These are phyloP conservation scores for Aspergillus sp. DNA, from an alignment of 2,329 filamentous ascomycete genomes.

Conservation along the genomic window DNA sequence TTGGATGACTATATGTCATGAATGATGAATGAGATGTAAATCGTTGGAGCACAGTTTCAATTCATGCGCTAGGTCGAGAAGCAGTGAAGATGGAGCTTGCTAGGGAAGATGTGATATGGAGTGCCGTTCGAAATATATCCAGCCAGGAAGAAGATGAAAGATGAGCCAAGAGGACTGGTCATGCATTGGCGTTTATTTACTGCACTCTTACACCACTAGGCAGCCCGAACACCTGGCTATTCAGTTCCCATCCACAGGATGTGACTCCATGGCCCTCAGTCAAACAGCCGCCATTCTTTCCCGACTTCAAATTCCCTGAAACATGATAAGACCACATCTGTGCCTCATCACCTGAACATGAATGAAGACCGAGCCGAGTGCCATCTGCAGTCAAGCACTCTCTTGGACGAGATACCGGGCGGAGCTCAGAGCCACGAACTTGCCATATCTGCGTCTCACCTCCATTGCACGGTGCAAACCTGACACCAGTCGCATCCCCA, in stretches of 20 bases:
- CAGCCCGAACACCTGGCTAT: conserved; percentile 49
- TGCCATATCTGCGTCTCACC: conserved; percentile 46
- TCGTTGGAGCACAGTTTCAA: too few species aligned
- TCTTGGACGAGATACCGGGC: conserved; percentile 34
- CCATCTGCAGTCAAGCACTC: conserved; percentile 32
- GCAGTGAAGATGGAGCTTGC: too few species aligned
- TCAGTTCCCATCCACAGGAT: conserved; percentile 37
- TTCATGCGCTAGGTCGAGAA: too few species aligned
- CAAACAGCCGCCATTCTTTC: conserved; percentile 35
- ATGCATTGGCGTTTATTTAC: too few species aligned
- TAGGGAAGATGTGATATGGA: too few species aligned
- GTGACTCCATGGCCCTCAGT: conserved; percentile 34
- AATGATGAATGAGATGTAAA: too few species aligned
- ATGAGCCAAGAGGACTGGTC: too few species aligned
- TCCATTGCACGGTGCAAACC: conserved; percentile 39
- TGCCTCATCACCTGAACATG: conserved; percentile 17
- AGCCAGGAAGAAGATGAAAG: too few species aligned
- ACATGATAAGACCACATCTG: conserved; percentile 47
- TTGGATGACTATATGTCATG: too few species aligned
- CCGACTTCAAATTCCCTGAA: conserved; percentile 45
- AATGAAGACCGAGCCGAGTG: conserved; percentile 13
- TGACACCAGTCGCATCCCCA: conserved; percentile 26
- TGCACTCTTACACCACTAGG: conserved; percentile 37
- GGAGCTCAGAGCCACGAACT: conserved; percentile 33
- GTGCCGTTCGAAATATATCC: too few species aligned